Evolutionary conservation across 176 grass and related monocot genomes (phyloP), one percentile per base, ranked within the genome.

Genomic region (Lolium multiflorum): DNA sequence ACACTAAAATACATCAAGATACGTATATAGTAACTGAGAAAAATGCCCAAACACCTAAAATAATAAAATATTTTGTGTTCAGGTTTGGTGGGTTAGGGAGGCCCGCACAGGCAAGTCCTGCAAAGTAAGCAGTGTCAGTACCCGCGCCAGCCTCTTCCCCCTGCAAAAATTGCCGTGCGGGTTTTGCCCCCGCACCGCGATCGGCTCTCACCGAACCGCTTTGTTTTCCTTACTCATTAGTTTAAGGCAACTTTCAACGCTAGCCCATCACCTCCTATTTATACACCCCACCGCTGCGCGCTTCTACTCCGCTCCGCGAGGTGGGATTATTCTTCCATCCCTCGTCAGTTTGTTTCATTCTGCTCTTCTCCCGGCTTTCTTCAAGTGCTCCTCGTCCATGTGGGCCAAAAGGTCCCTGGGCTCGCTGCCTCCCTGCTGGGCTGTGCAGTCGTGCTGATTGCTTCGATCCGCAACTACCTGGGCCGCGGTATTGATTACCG

Each of bases 191-290:
- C 87, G 89, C 91, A 89, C 89, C 44, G 93, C 93, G 93, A 80
- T 81, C 88, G 87, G 91, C 83, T 98, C 93, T 86, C 91, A 89
- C 93, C 95, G 71, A 91, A 84, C 18, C 96, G 91, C 93, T 88
- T 98, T 95, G 96, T 98, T 98, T 98, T 98, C 91, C 93, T 95
- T 93, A 98, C 92, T 97, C 91, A 95, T 95, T 98, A 98, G 95
- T 95, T 98, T 95, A 98, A 98, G 93, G 95, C 95, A 87, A 87
- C 0, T 0, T 78, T 37, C 0, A 0, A 0, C 0, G 0, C 20
- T 9, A 2, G 50, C 62, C 28, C 39, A 13, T 0, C 6, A 2
- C 12, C 21, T 4, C 4, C 0, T 35, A 80, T 79, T 58, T 48
- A 3, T 51, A 49, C 1, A 2, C 0, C 60, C 43, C 43, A 4